Conservation (phyloP, 176 grass and related monocot species). For the Oryza meridionalis region DNA sequence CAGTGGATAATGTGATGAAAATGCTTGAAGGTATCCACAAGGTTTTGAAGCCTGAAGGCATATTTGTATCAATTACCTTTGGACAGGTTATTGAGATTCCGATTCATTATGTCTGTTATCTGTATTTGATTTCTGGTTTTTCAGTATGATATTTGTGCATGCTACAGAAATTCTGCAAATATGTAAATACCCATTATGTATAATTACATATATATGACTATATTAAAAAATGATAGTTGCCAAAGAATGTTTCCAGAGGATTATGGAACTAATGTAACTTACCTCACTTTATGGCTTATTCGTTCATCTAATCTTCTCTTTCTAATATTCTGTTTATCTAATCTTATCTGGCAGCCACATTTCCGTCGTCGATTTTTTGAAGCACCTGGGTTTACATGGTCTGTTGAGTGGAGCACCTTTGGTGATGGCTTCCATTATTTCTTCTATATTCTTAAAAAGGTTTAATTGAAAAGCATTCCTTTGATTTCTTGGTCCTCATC, state of each 20-base stretch:
- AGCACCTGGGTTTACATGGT: slow-evolving; percentile 77
- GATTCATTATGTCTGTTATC: not conserved
- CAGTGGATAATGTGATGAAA: slow-evolving; percentile 80
- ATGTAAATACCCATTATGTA: not conserved
- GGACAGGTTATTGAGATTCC: slow-evolving; percentile 69
- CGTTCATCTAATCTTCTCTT: not conserved
- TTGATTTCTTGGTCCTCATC: slow-evolving; percentile 2
- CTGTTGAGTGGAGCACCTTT: slow-evolving; percentile 77
- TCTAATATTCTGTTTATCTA: not conserved
- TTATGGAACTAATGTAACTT: not conserved
- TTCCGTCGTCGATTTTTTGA: slow-evolving; percentile 76
- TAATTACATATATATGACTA: not conserved
- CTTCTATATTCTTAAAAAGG: slow-evolving; percentile 83
- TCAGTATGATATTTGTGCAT: slow-evolving; percentile 18
- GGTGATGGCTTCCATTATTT: slow-evolving; percentile 93
- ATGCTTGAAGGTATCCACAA: slow-evolving; percentile 85
- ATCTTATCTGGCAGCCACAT: slow-evolving; percentile 71
- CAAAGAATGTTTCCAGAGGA: not conserved
- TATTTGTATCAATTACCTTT: slow-evolving; percentile 85
- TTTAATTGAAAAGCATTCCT: slow-evolving; percentile 9
- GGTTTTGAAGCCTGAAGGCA: slow-evolving; percentile 77
- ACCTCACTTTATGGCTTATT: not conserved
- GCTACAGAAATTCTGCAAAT: not conserved
- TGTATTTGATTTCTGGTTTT: not conserved
- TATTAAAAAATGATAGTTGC: not conserved